Percentiles rank a stretch among this genome's conserved stretches.
Conservation (phyloP, 768 basidiomycete genomes). For the Kwoniella dejecticola region DNA sequence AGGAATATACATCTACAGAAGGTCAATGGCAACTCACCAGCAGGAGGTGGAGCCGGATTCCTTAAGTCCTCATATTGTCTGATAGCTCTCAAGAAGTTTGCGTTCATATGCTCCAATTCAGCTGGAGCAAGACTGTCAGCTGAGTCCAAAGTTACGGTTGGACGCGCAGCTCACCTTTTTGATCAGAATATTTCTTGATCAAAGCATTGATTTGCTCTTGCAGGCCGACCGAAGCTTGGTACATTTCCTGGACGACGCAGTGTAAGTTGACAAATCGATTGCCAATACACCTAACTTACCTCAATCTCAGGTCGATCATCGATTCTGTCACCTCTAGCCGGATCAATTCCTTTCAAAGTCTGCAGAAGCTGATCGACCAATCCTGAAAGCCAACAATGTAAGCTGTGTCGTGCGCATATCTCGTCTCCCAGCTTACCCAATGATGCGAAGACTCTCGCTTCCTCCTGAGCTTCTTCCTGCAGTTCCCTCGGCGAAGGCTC, state of each 20-base stretch:
- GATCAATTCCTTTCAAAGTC: slow-evolving; percentile 73
- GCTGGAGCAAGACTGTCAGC: slow-evolving; percentile 60
- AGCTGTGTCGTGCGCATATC: neutral
- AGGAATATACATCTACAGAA: slow-evolving; percentile 3
- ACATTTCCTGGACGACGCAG: too few relatives aligned
- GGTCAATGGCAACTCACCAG: slow-evolving; percentile 11
- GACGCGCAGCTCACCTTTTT: slow-evolving; percentile 64
- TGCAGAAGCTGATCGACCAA: slow-evolving; percentile 53
- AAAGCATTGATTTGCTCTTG: slow-evolving; percentile 94
- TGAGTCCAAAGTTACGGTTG: neutral
- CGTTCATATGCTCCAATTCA: slow-evolving; percentile 91
- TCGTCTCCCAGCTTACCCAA: slow-evolving; percentile 48
- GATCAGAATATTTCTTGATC: slow-evolving; percentile 96
- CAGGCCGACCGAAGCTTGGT: slow-evolving; percentile 82
- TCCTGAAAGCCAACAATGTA: slow-evolving; percentile 27
- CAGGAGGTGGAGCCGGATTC: slow-evolving; percentile 59
- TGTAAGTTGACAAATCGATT: too few relatives aligned
- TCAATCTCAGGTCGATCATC: slow-evolving; percentile 90
- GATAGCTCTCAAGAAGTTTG: slow-evolving; percentile 84
- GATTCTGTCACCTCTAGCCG: slow-evolving; percentile 71
- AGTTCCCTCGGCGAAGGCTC: slow-evolving; percentile 77
- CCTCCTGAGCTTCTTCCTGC: slow-evolving; percentile 78
- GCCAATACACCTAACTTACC: slow-evolving; percentile 61
- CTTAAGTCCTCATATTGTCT: slow-evolving; percentile 91
- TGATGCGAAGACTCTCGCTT: slow-evolving; percentile 77